Percentiles rank a stretch among this genome's conserved stretches.
These are phyloP conservation scores for Oryza brachyantha DNA, from an alignment of 176 grass and related monocot genomes.

Conservation along the genomic window DNA sequence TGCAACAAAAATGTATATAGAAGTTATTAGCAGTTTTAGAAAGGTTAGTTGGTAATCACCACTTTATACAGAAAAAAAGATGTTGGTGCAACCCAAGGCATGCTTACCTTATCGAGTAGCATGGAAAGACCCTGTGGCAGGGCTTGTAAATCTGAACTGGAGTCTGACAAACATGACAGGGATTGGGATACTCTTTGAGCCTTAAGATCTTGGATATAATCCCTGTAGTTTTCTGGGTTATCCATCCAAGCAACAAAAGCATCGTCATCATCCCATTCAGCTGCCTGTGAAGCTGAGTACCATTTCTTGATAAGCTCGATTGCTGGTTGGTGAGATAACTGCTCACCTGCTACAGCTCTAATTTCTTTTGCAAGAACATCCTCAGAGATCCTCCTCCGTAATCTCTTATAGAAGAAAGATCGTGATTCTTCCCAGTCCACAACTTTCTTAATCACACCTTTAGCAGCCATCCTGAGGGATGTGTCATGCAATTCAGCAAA, in stretches of 20 bases:
- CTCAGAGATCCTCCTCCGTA: slow-evolving; percentile 70
- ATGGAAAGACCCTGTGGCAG: slow-evolving; percentile 70
- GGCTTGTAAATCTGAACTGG: slow-evolving; percentile 61
- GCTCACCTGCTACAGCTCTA: slow-evolving; percentile 55
- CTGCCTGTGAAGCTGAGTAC: slow-evolving; percentile 42
- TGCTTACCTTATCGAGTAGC: slow-evolving; percentile 77
- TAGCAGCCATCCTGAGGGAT: slow-evolving; percentile 88
- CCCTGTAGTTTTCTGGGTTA: slow-evolving; percentile 66
- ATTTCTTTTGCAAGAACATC: slow-evolving; percentile 71
- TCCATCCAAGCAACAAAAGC: slow-evolving; percentile 90
- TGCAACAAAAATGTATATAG: neutral
- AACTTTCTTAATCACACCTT: slow-evolving; percentile 83
- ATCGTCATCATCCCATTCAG: slow-evolving; percentile 82
- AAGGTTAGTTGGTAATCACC: neutral
- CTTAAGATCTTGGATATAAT: slow-evolving; percentile 64
- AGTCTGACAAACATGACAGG: slow-evolving; percentile 41
- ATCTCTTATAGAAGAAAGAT: slow-evolving; percentile 87
- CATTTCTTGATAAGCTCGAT: slow-evolving; percentile 75
- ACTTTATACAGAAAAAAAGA: neutral
- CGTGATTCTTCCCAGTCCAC: slow-evolving; percentile 87
- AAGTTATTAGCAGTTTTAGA: too few relatives aligned
- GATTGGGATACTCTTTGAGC: slow-evolving; percentile 63
- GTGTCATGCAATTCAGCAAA: slow-evolving; percentile 97
- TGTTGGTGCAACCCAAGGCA: slow-evolving; percentile 12
- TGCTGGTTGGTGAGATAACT: slow-evolving; percentile 52